Conservation (phyloP, 169 alveolate species). For the Plasmodium malariae region DNA sequence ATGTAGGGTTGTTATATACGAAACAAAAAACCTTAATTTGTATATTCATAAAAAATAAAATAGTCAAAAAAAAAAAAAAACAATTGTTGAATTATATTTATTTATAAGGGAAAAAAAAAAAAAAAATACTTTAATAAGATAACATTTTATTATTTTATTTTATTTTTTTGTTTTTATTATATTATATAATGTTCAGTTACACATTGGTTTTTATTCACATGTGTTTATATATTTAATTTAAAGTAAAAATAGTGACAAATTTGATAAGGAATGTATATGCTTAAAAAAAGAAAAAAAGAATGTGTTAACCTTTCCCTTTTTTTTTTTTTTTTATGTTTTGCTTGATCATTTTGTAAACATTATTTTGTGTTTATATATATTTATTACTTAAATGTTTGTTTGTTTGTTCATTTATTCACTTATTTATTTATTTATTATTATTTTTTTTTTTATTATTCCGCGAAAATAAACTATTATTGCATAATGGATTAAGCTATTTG, state of each 20-base stretch:
- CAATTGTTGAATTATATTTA: too few relatives aligned
- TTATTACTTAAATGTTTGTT: background rate
- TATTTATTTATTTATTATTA: background rate
- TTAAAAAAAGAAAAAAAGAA: slow-evolving; percentile 12
- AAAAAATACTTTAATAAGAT: background rate
- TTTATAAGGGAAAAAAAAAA: slow-evolving; percentile 2
- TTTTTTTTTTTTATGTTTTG: slow-evolving; percentile 16
- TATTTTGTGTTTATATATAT: background rate
- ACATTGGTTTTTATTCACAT: slow-evolving; percentile 16
- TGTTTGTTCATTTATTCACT: background rate
- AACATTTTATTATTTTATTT: too few relatives aligned
- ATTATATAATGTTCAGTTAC: background rate
- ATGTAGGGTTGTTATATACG: background rate
- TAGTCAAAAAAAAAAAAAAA: background rate
- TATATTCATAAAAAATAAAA: background rate
- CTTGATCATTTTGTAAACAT: slow-evolving; percentile 4
- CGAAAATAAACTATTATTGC: background rate
- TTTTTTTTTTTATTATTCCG: background rate
- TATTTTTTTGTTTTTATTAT: too few relatives aligned
- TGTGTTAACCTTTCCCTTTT: slow-evolving; percentile 5
- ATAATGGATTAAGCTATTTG: too few relatives aligned
- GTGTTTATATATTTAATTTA: too few relatives aligned
- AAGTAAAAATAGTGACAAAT: slow-evolving; percentile 3
- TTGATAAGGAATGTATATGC: background rate
- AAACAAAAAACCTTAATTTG: slow-evolving; percentile 11